These are phyloP conservation scores for Fraxinus pennsylvanica DNA, from an alignment of 257 asterid species.

Conservation along the genomic window DNA sequence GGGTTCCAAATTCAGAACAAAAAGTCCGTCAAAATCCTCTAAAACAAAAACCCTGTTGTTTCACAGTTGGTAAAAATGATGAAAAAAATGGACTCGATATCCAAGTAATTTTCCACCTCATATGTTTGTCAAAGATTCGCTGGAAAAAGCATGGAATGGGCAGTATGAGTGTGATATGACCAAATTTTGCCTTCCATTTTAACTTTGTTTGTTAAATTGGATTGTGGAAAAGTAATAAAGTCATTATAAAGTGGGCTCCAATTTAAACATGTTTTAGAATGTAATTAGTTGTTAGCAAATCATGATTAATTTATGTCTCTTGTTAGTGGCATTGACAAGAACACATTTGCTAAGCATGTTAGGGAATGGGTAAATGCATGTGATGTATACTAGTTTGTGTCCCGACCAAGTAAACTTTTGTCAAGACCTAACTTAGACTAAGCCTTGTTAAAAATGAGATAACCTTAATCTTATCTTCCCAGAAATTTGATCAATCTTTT, in stretches of 20 bases:
- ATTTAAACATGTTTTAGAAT: constrained; percentile 17
- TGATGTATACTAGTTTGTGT: background rate
- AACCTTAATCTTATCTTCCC: background rate
- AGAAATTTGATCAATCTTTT: background rate
- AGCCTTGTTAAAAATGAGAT: background rate
- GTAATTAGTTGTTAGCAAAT: background rate
- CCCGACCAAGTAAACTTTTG: background rate
- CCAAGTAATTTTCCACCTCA: constrained; percentile 13
- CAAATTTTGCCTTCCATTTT: constrained; percentile 20
- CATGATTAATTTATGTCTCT: background rate
- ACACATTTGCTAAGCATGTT: background rate
- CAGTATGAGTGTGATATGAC: constrained; percentile 42
- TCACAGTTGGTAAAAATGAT: constrained; percentile 17
- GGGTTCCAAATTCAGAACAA: background rate
- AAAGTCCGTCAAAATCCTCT: constrained; percentile 11
- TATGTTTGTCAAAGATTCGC: constrained; percentile 45
- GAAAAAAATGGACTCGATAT: constrained; percentile 20
- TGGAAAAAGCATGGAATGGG: constrained; percentile 42
- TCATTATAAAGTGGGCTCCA: constrained; percentile 15
- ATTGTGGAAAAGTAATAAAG: constrained; percentile 5
- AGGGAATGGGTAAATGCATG: background rate
- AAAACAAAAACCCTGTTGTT: background rate
- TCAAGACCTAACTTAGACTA: background rate
- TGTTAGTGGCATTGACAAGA: background rate
- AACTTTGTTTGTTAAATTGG: constrained; percentile 16